Percentiles rank a stretch among this genome's conserved stretches.
phyloP scores from a whole-genome alignment of 179 eudicot genomes.

The Corrigiola litoralis region DNA sequence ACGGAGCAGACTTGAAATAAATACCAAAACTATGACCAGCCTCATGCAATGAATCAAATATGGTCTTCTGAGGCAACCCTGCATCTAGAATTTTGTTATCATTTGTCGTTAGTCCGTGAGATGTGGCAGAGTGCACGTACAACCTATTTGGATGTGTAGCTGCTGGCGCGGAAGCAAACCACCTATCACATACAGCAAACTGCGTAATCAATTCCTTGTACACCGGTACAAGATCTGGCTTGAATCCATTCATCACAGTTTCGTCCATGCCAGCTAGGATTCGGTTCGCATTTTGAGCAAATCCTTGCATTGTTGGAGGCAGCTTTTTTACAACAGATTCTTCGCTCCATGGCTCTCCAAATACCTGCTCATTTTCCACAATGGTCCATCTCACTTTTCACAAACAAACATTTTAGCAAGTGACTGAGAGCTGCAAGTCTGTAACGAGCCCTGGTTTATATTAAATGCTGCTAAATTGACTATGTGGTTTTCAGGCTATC shows the following conservation, averaged over 20 bases:
- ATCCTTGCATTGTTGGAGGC: constrained; percentile 63
- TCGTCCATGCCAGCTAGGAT: constrained; percentile 39
- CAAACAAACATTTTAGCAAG: too few species aligned
- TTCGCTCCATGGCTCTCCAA: constrained; percentile 52
- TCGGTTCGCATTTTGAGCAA: constrained; percentile 65
- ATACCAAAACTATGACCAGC: constrained; percentile 58
- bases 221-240: constrained; percentile 57
- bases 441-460: too few species aligned
- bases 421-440: too few species aligned
- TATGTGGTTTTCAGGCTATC: too few species aligned
- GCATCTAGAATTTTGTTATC: constrained; percentile 36
- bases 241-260: constrained; percentile 78
- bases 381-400: too few species aligned
- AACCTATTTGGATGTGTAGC: constrained; percentile 73
- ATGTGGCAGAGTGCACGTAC: constrained; percentile 80
- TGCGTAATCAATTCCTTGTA: constrained; percentile 63
- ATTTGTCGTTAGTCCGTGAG: constrained; percentile 56
- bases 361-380: constrained; percentile 31
- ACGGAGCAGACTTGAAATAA: constrained; percentile 63
- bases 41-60: constrained; percentile 71
- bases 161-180: constrained; percentile 76
- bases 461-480: too few species aligned
- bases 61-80: constrained; percentile 76
- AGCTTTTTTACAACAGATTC: constrained; percentile 26
- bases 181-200: constrained; percentile 76